Percentiles rank a stretch among this genome's conserved stretches.
Evolutionary conservation across 495 filamentous ascomycete genomes (phyloP).

Genomic region (Aspergillus mulundensis): DNA sequence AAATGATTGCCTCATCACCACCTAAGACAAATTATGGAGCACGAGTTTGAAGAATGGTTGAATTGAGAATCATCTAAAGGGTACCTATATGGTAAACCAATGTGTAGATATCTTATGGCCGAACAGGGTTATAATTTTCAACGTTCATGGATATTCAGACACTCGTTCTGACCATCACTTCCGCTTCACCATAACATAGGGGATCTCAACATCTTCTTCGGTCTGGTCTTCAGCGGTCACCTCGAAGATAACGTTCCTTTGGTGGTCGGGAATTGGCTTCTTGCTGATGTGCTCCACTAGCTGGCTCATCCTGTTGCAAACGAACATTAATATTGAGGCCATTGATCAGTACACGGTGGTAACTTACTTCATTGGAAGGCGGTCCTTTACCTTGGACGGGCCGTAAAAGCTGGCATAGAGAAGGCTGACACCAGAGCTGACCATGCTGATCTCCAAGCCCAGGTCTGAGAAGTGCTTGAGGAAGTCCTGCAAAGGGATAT

Average conservation of each 20-base stretch:
- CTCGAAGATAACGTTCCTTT: constrained; percentile 95
- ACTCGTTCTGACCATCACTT: constrained; percentile 23
- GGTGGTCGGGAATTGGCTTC: constrained; percentile 85
- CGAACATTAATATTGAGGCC: constrained; percentile 10
- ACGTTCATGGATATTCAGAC: neutral
- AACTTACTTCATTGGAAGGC: constrained; percentile 62
- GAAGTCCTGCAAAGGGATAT: constrained; percentile 81
- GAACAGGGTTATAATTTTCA: neutral
- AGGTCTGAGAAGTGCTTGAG: constrained; percentile 72
- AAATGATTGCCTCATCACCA: constrained; percentile 17
- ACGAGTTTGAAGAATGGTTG: neutral
- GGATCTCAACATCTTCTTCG: constrained; percentile 94
- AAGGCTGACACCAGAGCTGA: constrained; percentile 92
- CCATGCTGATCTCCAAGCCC: constrained; percentile 83
- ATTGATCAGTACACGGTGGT: neutral
- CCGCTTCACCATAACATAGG: constrained; percentile 86
- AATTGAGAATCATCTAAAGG: neutral
- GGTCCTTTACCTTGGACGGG: constrained; percentile 82
- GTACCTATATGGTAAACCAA: neutral
- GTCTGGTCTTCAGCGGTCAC: constrained; percentile 86
- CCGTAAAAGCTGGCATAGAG: constrained; percentile 96
- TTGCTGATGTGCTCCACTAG: constrained; percentile 85
- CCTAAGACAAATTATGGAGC: neutral
- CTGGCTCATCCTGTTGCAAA: constrained; percentile 64
- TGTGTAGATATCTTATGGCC: neutral